A percentile compares a stretch with the other conserved stretches of the same genome.
These are phyloP conservation scores for Thelephora terrestris DNA, from an alignment of 1,284 basidiomycete species.

Conservation along the genomic window DNA sequence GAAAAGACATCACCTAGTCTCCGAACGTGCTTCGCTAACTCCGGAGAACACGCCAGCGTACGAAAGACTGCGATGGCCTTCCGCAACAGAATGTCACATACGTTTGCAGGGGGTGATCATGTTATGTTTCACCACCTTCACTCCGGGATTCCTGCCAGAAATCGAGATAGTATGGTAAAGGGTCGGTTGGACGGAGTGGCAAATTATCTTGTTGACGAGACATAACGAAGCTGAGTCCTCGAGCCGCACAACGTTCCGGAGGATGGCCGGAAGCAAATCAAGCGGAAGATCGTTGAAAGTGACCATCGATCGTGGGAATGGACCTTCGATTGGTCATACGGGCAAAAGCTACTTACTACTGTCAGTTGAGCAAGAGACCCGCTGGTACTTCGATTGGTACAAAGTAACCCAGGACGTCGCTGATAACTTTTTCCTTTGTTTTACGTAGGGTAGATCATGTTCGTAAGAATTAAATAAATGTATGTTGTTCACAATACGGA, in stretches of 20 bases:
- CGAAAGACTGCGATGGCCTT: conserved; percentile 42
- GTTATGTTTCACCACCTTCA: conserved; percentile 33
- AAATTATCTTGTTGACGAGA: conserved; percentile 46
- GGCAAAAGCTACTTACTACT: no score
- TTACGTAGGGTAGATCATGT: no score
- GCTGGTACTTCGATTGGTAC: no score
- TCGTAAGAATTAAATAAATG: no score
- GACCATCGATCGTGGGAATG: conserved; percentile 17
- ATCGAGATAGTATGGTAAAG: conserved; percentile 50
- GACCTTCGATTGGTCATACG: no score
- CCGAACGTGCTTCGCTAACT: conserved; percentile 44
- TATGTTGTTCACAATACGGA: no score
- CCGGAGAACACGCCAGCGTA: conserved; percentile 35
- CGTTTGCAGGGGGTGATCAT: background rate
- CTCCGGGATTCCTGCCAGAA: conserved; percentile 57
- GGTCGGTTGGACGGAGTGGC: conserved; percentile 32
- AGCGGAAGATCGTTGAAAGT: conserved; percentile 43
- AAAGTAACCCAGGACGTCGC: no score
- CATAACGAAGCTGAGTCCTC: conserved; percentile 40
- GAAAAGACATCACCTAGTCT: conserved; percentile 37
- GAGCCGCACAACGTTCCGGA: conserved; percentile 39
- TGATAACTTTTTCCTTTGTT: no score
- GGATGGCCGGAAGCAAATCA: conserved; percentile 46
- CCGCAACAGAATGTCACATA: background rate
- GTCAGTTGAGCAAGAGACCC: no score